Base-by-base conservation (phyloP, 2,329 filamentous ascomycete genomes). In the Fusarium albosuccineum region DNA sequence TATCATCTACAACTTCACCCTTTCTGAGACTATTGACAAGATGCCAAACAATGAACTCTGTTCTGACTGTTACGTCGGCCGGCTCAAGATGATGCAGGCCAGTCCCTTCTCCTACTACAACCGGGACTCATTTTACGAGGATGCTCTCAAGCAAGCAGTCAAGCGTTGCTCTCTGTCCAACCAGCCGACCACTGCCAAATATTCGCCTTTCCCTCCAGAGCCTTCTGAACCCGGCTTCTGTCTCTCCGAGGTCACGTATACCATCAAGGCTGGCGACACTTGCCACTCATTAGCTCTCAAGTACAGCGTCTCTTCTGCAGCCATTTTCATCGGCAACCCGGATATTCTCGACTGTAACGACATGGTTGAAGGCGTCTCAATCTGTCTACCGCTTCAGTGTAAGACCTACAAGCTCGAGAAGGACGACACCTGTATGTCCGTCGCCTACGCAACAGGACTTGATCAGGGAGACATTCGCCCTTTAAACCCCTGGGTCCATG, bases 21-120 rank as follows among this genome's bases (percentile, higher is more conserved):
- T 40, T 29, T 13, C 5, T 5, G 26, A 44, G 1, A 54, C 1
- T 9, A 41, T 54, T 4, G 58, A 62, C n/a, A 51, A 57, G 10
- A 54, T 62, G 62, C 52, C 53, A 13, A 50, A 11, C 16, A 49
- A 50, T 6, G 48, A 58, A 14, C 41, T 64, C 4, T 64, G 53
- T 34, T 64, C 58, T 4, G 56, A 67, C n/a, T 70, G 62, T 3
- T 64, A 64, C 9, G 26, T 68, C 9, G 51, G 34, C 2, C 59
- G 65, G 0, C 45, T 70, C 9, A 54, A 56, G 36, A 70, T 70
- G 57, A 70, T 70, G 54, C 65, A 66, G 29, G 44, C 46, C 4
- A 68, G 59, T 36, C 46, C 56, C 6, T 69, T 26, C 45, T 67
- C 61, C 0, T 48, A 58, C 40, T 69, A 70, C 26, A 44, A 30